Conservation (phyloP, 2,329 filamentous ascomycete species). For the Grosmannia huntii region DNA sequence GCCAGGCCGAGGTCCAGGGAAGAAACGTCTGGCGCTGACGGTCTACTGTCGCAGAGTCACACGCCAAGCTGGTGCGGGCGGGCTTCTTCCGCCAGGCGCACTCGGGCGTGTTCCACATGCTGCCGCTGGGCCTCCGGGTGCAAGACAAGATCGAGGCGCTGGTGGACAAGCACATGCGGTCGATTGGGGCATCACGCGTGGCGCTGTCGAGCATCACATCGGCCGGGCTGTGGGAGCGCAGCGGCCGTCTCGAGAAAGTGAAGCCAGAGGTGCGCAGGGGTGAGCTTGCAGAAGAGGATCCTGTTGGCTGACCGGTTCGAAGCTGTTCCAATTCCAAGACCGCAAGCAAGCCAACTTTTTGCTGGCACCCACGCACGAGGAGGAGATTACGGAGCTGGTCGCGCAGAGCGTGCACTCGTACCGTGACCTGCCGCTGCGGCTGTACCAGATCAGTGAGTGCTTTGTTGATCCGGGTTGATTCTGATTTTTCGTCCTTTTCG, state of each 20-base stretch:
- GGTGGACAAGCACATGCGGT: slow-evolving; percentile 80
- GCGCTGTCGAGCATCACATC: slow-evolving; percentile 78
- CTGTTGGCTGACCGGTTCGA: not conserved
- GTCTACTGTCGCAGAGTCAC: slow-evolving; percentile 35
- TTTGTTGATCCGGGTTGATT: too few species aligned
- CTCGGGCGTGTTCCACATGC: slow-evolving; percentile 81
- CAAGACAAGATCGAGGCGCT: slow-evolving; percentile 77
- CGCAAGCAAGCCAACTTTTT: slow-evolving; percentile 63
- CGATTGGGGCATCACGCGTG: slow-evolving; percentile 69
- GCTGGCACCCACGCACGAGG: slow-evolving; percentile 87
- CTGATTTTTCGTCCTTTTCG: not conserved
- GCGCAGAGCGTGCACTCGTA: slow-evolving; percentile 64
- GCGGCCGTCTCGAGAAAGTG: slow-evolving; percentile 63
- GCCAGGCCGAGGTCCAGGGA: slow-evolving; percentile 6
- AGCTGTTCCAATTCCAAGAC: slow-evolving; percentile 73
- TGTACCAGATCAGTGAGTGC: slow-evolving; percentile 74
- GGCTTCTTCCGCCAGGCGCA: slow-evolving; percentile 69
- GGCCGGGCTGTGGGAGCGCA: slow-evolving; percentile 69
- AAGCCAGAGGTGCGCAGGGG: slow-evolving; percentile 50
- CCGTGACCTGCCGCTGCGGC: slow-evolving; percentile 68
- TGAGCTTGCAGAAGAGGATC: not conserved
- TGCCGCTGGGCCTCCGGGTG: slow-evolving; percentile 76
- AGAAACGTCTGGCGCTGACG: not conserved
- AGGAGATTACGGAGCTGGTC: slow-evolving; percentile 83
- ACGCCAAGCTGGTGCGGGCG: slow-evolving; percentile 54